Evolutionary conservation across 1,139 yeast species (phyloP).

Genomic region (Blastobotrys persicus): DNA sequence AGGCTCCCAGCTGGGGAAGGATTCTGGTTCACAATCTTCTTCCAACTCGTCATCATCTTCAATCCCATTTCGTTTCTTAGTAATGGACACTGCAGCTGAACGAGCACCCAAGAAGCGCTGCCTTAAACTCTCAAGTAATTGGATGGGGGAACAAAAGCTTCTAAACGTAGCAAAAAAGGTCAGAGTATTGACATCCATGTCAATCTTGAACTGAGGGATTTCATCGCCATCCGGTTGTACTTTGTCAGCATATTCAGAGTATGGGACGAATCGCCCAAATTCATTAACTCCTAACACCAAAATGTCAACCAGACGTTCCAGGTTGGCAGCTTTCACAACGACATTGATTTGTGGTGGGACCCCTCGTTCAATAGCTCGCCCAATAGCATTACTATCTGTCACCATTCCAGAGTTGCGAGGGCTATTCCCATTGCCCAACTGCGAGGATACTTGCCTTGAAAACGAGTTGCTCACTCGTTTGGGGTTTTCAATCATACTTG

Average conservation of each 20-base stretch:
- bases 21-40: slow-evolving; percentile 4
- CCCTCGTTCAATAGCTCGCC: slow-evolving; percentile 17
- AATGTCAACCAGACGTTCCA: slow-evolving; percentile 60
- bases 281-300: slow-evolving; percentile 60
- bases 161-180: slow-evolving; percentile 66
- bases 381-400: slow-evolving; percentile 17
- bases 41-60: not conserved
- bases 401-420: slow-evolving; percentile 16
- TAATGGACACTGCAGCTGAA: slow-evolving; percentile 55
- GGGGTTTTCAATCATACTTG: slow-evolving; percentile 49
- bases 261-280: slow-evolving; percentile 50
- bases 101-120: slow-evolving; percentile 57
- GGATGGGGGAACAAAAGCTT: slow-evolving; percentile 56
- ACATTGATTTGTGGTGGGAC: slow-evolving; percentile 32
- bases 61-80: not conserved
- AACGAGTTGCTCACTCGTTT: slow-evolving; percentile 41
- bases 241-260: slow-evolving; percentile 22
- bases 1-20: slow-evolving; percentile 46
- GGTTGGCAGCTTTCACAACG: slow-evolving; percentile 58
- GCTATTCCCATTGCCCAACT: slow-evolving; percentile 20
- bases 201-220: slow-evolving; percentile 46
- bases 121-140: slow-evolving; percentile 49
- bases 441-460: slow-evolving; percentile 36
- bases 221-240: slow-evolving; percentile 32
- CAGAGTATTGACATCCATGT: slow-evolving; percentile 56